Evolutionary conservation across 345 rosid genomes (phyloP).

Genomic region (Gossypium arboreum): DNA sequence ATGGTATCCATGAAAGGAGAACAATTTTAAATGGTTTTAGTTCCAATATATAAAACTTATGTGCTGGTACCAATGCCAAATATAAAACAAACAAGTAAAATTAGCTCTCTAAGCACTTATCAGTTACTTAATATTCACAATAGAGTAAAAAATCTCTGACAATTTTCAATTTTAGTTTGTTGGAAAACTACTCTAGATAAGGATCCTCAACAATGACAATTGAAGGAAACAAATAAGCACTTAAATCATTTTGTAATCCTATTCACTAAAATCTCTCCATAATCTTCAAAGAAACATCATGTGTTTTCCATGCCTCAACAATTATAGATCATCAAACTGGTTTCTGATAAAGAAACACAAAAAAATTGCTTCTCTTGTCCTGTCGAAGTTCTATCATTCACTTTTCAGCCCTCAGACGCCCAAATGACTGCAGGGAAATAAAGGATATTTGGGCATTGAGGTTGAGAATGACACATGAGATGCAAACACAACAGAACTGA

Average conservation of each 20-base stretch:
- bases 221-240: background rate
- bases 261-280: background rate
- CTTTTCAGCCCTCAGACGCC: constrained; percentile 3
- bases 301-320: background rate
- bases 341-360: background rate
- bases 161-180: background rate
- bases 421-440: background rate
- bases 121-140: background rate
- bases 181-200: background rate
- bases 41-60: background rate
- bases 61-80: background rate
- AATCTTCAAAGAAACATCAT: constrained; percentile 2
- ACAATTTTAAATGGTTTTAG: background rate
- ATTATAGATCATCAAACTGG: constrained; percentile 1
- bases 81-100: constrained; percentile 1
- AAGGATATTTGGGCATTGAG: constrained; percentile 4
- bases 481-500: background rate
- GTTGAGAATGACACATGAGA: background rate
- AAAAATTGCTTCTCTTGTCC: background rate
- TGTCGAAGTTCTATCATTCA: background rate
- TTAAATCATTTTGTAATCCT: background rate
- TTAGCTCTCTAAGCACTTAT: background rate
- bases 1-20: constrained; percentile 7
- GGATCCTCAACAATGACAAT: background rate
- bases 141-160: background rate